Evolutionary conservation across 1,284 basidiomycete species (phyloP).

Genomic region (Stygiomarasmius scandens): DNA sequence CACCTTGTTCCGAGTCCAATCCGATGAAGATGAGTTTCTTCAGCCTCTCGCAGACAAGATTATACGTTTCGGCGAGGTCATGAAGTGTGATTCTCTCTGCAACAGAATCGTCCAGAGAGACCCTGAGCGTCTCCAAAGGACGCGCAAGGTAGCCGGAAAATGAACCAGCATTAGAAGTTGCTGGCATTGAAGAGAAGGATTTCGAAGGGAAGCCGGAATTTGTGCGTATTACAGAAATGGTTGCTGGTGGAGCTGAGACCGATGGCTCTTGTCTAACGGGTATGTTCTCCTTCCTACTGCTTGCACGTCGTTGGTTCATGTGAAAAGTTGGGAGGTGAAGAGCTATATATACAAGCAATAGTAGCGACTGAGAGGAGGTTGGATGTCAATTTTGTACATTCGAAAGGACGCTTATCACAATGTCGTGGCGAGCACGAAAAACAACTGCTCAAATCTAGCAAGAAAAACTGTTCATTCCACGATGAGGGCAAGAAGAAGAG

Average conservation of each 20-base stretch:
- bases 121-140: conserved; percentile 47
- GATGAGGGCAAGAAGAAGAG: neutral
- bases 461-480: neutral
- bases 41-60: conserved; percentile 47
- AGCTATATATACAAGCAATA: neutral
- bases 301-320: neutral
- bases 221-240: neutral
- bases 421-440: neutral
- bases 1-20: conserved; percentile 12
- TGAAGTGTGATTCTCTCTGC: conserved; percentile 41
- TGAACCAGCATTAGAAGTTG: conserved; percentile 17
- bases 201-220: neutral
- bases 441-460: neutral
- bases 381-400: neutral
- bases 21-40: conserved; percentile 28
- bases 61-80: conserved; percentile 62
- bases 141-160: conserved; percentile 34
- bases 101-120: conserved; percentile 41
- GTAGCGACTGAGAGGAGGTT: neutral
- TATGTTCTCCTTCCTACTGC: neutral
- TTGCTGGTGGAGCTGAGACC: neutral
- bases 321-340: neutral
- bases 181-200: neutral
- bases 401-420: neutral
- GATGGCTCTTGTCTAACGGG: neutral